Conservation (phyloP, 1,284 basidiomycete genomes). For the Apiotrichum veenhuisii region DNA sequence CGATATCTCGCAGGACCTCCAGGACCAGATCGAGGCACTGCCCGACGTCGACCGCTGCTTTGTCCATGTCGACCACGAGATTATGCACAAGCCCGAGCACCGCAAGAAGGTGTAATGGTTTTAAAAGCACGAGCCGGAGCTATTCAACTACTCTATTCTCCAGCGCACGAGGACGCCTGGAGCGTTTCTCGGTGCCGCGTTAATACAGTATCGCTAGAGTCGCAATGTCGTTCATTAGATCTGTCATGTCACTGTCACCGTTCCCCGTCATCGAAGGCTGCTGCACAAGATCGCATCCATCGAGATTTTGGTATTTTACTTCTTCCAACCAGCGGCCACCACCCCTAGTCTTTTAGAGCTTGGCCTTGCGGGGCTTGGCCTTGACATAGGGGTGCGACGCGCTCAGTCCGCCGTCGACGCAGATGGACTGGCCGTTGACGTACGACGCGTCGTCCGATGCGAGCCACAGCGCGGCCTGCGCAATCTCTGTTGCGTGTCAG, state of each 20-base stretch:
- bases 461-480: slow-evolving; percentile 76
- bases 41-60: slow-evolving; percentile 88
- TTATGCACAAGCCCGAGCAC: slow-evolving; percentile 59
- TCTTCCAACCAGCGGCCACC: too few relatives aligned
- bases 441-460: slow-evolving; percentile 89
- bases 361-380: slow-evolving; percentile 50
- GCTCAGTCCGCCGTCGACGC: slow-evolving; percentile 79
- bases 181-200: too few relatives aligned
- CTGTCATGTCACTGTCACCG: neutral
- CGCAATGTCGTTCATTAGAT: too few relatives aligned
- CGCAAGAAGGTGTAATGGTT: slow-evolving; percentile 4
- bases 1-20: slow-evolving; percentile 83
- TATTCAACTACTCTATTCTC: too few relatives aligned
- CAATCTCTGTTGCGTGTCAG: slow-evolving; percentile 62
- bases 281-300: too few relatives aligned
- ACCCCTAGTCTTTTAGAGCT: slow-evolving; percentile 36
- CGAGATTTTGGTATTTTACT: too few relatives aligned
- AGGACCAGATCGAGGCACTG: slow-evolving; percentile 88
- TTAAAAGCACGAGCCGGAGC: neutral
- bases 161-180: too few relatives aligned
- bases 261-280: too few relatives aligned
- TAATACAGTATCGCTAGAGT: too few relatives aligned
- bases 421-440: slow-evolving; percentile 83
- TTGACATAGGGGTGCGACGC: slow-evolving; percentile 63
- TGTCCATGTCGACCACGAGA: slow-evolving; percentile 92